Evolutionary conservation across 176 grass and related monocot genomes (phyloP), one percentile per base, ranked within the genome.

Genomic region (Paspalum notatum): DNA sequence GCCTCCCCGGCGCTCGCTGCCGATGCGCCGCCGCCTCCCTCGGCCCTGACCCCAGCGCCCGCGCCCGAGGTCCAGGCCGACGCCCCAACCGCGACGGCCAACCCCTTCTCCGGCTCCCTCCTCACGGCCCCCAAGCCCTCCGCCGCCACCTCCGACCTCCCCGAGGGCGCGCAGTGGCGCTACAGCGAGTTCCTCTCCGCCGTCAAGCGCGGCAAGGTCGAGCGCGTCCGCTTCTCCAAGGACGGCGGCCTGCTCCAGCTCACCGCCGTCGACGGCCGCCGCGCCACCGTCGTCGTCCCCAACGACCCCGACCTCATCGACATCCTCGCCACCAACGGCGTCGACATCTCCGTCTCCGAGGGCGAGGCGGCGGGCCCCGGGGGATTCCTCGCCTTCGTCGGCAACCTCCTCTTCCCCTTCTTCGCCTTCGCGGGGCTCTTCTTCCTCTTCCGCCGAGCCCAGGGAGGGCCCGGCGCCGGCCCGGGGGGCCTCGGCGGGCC

Each of bases 141-240:
- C 46, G 9, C 78, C 22, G 21, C 74, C n/a, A 38, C 92, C 13
- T 60, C 78, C 5, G 84, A 99, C 82, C 90, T 95, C 82, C 96
- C 92, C 1, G 92, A 98, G 11, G 92, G 90, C 59, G 68, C 84
- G 24, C 90, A 93, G 76, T 99, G 96, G 96, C 88, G 92, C 24
- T 99, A 99, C 88, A 95, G 92, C 58, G 96, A 99, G 83, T 99
- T 99, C 86, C 81, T 99, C 20, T 91, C 62, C 68, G 96, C 96
- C 40, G 90, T 99, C 49, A 93, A 93, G 82, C 87, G 82, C 69
- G 96, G 96, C 37, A 99, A 95, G 82, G 96, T 99, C 3, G 96
- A 99, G 81, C 81, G 90, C 75, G 90, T 99, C 40, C 87, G 92
- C 47, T 99, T 99, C 84, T 77, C 91, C 57, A 99, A 99, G 83